These are phyloP conservation scores for Boletus coccyginus DNA, from an alignment of 768 basidiomycete genomes.

Conservation along the genomic window DNA sequence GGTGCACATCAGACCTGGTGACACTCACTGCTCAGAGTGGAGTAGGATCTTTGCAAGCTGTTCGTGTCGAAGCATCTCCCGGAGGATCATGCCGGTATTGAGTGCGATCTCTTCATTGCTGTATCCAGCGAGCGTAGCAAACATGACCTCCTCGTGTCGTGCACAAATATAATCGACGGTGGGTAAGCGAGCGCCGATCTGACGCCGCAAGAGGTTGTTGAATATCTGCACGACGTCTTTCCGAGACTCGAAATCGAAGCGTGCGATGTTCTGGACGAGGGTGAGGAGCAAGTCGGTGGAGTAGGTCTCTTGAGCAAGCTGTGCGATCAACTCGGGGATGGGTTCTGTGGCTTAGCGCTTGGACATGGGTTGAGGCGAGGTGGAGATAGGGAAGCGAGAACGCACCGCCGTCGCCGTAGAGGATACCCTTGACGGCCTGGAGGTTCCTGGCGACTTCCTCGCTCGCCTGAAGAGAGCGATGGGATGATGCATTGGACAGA, in stretches of 20 bases:
- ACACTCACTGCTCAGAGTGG: constrained; percentile 86
- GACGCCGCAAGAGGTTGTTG: constrained; percentile 84
- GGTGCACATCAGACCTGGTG: neutral
- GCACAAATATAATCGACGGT: constrained; percentile 91
- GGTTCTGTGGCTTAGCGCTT: constrained; percentile 51
- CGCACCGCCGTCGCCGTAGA: constrained; percentile 86
- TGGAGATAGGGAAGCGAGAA: constrained; percentile 7
- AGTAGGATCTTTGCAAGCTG: constrained; percentile 85
- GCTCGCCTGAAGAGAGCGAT: constrained; percentile 54
- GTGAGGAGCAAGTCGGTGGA: constrained; percentile 81
- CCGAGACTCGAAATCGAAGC: constrained; percentile 92
- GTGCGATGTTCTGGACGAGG: constrained; percentile 77
- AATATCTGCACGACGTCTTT: constrained; percentile 85
- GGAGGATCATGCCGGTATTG: constrained; percentile 97
- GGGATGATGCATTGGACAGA: neutral
- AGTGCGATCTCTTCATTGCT: constrained; percentile 94
- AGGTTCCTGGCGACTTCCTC: constrained; percentile 90
- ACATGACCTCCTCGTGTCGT: constrained; percentile 72
- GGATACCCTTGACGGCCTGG: constrained; percentile 83
- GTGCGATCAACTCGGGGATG: constrained; percentile 85
- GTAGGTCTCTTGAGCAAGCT: constrained; percentile 95
- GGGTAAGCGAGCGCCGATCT: constrained; percentile 93
- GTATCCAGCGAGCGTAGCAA: constrained; percentile 87
- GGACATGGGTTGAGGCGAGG: constrained; percentile 3
- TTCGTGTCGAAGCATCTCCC: constrained; percentile 95